Base-by-base conservation (phyloP, 2,329 filamentous ascomycete genomes). In the Nakataea oryzae region DNA sequence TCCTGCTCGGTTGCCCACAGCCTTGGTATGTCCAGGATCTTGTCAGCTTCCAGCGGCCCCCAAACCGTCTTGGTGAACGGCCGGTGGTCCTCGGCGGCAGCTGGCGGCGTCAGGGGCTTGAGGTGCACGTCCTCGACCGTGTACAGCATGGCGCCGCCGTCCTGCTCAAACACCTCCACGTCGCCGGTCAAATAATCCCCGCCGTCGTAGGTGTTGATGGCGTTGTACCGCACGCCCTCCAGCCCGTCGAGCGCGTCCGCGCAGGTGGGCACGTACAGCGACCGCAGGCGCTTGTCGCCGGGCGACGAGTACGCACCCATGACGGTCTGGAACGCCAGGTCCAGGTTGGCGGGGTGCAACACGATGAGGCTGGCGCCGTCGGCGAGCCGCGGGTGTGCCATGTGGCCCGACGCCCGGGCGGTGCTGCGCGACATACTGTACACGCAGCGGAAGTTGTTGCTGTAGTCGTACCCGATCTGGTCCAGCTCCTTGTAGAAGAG, bases 261-360 rank as follows among this genome's bases (percentile, higher is more conserved):
- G 3, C 54, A n/a, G 0, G 67, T 69, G 4, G 73, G 73, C 1
- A 76, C 62, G 59, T 72, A 69, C 3, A 72, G 65, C 1, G 69
- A 63, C 67, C 70, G 71, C 7, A 77, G 66, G 6, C 65, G 66
- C 2, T 69, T 72, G 50, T 74, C 72, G 1, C 68, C 70, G 0
- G 75, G 75, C 30, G 66, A 70, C 9, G 69, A 69, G 58, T 68
- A 70, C 1, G 74, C 73, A 1, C 69, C 65, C 9, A 76, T 68
- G 13, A 70, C 63, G 8, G 70, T 64, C 63, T 78, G 75, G 61
- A 78, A 70, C 3, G 71, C 71, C 1, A 67, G 66, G 56, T 76
- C 75, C 0, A 78, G 65, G 3, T 68, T 65, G 0, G 65, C 70
- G 0, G 75, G 74, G 57, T 75, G 74, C 0, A 76, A 65, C 7